Percentiles rank a stretch among this genome's conserved stretches.
phyloP scores from a whole-genome alignment of 257 asterid species.

The Forsythia suspensa region DNA sequence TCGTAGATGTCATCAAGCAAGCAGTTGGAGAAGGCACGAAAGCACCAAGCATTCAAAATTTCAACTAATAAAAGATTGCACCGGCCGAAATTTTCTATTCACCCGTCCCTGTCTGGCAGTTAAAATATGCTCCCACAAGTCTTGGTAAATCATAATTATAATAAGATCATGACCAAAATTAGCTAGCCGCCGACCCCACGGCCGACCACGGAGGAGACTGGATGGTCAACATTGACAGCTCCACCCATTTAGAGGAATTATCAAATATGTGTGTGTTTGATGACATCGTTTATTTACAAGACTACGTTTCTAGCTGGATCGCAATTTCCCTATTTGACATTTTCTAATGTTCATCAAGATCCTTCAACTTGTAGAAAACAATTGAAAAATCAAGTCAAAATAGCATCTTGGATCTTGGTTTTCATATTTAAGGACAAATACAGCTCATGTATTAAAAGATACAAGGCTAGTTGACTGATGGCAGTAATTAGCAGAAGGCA shows the following conservation, averaged over 20 bases:
- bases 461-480: not conserved
- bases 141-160: conserved; percentile 23
- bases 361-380: not conserved
- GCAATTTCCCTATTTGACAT: not conserved
- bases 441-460: not conserved
- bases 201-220: not conserved
- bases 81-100: conserved; percentile 20
- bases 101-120: conserved; percentile 33
- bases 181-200: conserved; percentile 34
- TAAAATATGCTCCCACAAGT: conserved; percentile 27
- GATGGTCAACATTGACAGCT: conserved; percentile 1
- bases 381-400: not conserved
- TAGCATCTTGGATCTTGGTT: conserved; percentile 1
- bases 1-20: conserved; percentile 23
- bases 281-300: not conserved
- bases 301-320: not conserved
- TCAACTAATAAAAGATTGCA: conserved; percentile 12
- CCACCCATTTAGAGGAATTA: not conserved
- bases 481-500: conserved; percentile 18
- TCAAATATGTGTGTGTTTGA: not conserved
- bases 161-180: conserved; percentile 11
- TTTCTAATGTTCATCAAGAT: not conserved
- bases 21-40: conserved; percentile 34
- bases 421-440: not conserved
- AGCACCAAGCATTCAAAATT: conserved; percentile 21